Conservation (phyloP, 208 protist genomes). For the Acanthamoeba castellanii region DNA sequence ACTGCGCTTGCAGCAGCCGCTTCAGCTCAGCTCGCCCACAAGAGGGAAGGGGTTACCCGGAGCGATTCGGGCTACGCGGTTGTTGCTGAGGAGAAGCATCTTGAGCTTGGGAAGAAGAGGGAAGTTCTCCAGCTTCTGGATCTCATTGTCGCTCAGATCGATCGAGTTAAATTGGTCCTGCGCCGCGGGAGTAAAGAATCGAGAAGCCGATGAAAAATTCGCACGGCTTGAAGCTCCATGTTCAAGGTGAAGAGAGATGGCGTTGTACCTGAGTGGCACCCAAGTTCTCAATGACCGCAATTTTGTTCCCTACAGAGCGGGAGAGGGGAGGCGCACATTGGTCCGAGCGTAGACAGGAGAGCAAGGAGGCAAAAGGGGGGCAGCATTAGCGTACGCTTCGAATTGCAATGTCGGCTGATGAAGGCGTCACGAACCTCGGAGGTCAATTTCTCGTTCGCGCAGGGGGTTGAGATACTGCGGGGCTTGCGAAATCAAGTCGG, state of each 20-base stretch:
- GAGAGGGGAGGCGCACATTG: neutral
- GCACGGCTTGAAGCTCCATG: neutral
- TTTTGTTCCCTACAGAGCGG: constrained; percentile 82
- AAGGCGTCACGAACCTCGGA: constrained; percentile 81
- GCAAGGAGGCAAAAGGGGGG: neutral
- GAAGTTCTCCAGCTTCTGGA: constrained; percentile 90
- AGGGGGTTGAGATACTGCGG: constrained; percentile 87
- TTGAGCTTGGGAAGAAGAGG: constrained; percentile 88
- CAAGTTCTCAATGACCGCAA: constrained; percentile 89
- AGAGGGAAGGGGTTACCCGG: constrained; percentile 67
- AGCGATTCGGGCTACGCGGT: constrained; percentile 86
- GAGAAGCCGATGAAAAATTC: neutral
- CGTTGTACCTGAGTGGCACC: constrained; percentile 82
- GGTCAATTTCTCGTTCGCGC: constrained; percentile 87
- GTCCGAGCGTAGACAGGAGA: neutral
- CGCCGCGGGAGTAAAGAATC: neutral
- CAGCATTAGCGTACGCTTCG: neutral
- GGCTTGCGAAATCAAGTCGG: constrained; percentile 85
- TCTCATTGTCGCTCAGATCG: constrained; percentile 92
- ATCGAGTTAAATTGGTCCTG: constrained; percentile 93
- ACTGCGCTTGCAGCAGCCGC: no score
- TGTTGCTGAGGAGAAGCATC: constrained; percentile 90
- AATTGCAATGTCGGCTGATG: neutral
- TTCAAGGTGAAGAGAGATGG: neutral
- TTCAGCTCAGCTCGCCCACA: neutral